A percentile compares a stretch with the other conserved stretches of the same genome.
phyloP scores from a whole-genome alignment of 768 basidiomycete species.

The Candolleomyces efflorescens region DNA sequence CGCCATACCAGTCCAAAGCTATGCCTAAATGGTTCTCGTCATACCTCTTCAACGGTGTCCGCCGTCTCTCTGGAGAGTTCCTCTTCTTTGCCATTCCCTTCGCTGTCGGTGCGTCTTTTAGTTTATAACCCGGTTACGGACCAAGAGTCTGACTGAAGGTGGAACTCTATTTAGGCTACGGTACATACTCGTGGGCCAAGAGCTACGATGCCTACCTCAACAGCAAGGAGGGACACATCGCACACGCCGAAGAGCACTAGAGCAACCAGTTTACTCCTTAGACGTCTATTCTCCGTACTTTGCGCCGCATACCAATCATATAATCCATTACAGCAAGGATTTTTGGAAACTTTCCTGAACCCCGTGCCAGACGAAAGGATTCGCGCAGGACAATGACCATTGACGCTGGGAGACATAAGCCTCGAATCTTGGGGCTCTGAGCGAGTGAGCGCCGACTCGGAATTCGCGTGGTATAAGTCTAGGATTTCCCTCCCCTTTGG shows the following conservation, averaged over 20 bases:
- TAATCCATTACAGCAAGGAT: neutral
- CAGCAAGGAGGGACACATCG: slow-evolving; percentile 79
- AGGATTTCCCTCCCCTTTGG: no score
- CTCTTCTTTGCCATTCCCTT: slow-evolving; percentile 81
- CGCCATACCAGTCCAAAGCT: slow-evolving; percentile 77
- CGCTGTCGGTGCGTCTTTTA: slow-evolving; percentile 56
- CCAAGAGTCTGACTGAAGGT: neutral
- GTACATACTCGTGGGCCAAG: slow-evolving; percentile 77
- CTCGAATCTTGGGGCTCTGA: no score
- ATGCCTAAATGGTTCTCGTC: slow-evolving; percentile 64
- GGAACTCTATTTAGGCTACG: slow-evolving; percentile 52
- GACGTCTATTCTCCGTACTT: neutral
- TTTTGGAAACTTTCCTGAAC: neutral
- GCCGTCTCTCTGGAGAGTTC: slow-evolving; percentile 65
- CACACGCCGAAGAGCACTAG: slow-evolving; percentile 28
- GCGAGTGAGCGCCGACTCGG: no score
- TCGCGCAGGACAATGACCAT: neutral
- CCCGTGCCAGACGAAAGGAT: neutral
- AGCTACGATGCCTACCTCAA: slow-evolving; percentile 60
- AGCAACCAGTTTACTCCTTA: neutral
- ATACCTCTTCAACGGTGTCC: slow-evolving; percentile 87
- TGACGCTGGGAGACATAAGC: no score
- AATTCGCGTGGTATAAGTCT: no score
- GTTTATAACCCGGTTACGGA: neutral
- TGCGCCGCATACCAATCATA: neutral